phyloP scores from a whole-genome alignment of 2,329 filamentous ascomycete species.

The Fusarium buharicum region DNA sequence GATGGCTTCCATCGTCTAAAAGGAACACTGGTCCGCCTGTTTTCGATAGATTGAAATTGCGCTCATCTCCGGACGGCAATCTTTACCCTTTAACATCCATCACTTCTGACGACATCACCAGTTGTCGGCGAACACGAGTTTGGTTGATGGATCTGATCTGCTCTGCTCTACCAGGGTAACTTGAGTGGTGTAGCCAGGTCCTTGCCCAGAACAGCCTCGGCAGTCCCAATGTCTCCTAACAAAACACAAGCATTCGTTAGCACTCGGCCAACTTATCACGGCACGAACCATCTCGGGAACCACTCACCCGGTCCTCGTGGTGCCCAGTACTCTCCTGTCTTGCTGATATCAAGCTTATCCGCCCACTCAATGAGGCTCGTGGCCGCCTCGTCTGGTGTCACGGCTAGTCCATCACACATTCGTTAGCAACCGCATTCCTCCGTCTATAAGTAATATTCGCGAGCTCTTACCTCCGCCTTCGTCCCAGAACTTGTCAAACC shows the following conservation, averaged over 20 bases:
- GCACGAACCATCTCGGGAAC: conserved; percentile 3
- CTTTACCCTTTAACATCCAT: conserved; percentile 3
- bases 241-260: conserved; percentile 20
- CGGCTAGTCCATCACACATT: conserved; percentile 58
- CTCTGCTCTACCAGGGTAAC: conserved; percentile 67
- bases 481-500: conserved; percentile 80
- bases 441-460: neutral
- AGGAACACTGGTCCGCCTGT: conserved; percentile 4
- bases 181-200: conserved; percentile 71
- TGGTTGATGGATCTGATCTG: conserved; percentile 20
- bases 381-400: conserved; percentile 75
- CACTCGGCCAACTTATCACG: neutral
- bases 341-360: conserved; percentile 69
- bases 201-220: conserved; percentile 70
- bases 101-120: neutral
- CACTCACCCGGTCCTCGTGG: conserved; percentile 73
- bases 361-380: conserved; percentile 70
- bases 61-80: conserved; percentile 27
- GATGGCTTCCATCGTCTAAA: conserved; percentile 28
- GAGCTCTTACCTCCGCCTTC: conserved; percentile 65
- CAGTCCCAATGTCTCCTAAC: conserved; percentile 74
- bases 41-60: conserved; percentile 25
- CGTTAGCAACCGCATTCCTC: conserved; percentile 7
- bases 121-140: neutral
- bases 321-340: conserved; percentile 78